Evolutionary conservation across 257 asterid genomes (phyloP), one percentile per base, ranked within the genome.

Genomic region (Prunella vulgaris): DNA sequence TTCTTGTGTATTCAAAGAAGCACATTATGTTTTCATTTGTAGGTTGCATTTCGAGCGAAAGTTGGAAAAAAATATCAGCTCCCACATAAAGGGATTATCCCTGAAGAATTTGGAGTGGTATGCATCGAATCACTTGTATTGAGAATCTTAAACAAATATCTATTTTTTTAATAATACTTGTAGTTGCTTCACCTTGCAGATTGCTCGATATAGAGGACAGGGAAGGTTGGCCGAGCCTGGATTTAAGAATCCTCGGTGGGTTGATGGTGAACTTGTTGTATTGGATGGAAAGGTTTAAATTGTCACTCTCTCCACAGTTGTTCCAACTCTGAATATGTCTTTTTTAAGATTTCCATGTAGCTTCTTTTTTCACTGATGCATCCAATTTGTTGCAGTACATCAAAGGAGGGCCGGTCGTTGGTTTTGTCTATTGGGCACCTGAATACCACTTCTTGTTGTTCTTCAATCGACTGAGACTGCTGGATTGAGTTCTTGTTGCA

Each of bases 31-130:
- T 57, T 24, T 60, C 32, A 37, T 65, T 76, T 78, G 69, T 87
- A 94, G 99, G 87, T 94, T 12, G 93, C 97, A 42, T 94, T 94
- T 82, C 96, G 99, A 64, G 97, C 97, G 32, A 94, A 89, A 82
- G 84, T 94, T 67, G 99, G 99, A 49, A 87, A 94, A 69, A 77
- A 82, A 44, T 91, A 84, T 79, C 96, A 87, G 84, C 99, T 94
- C 77, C 96, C 97, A 9, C 96, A 94, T 84, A 89, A 85, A 78
- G 96, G 97, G 77, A 84, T 91, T 69, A 83, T 91, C 82, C 99
- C 99, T 59, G 97, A 89, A 84, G 97, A 94, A 75, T 84, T 94
- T 85, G 99, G 99, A 40, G 99, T 94, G 97, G 99, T 89, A 86
- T 63, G 92, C 69, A 22, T 25, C 54, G 22, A 64, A 22, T 13